Evolutionary conservation across 768 basidiomycete species (phyloP), one percentile per base, ranked within the genome.

Genomic region (Trametopsis cervina): DNA sequence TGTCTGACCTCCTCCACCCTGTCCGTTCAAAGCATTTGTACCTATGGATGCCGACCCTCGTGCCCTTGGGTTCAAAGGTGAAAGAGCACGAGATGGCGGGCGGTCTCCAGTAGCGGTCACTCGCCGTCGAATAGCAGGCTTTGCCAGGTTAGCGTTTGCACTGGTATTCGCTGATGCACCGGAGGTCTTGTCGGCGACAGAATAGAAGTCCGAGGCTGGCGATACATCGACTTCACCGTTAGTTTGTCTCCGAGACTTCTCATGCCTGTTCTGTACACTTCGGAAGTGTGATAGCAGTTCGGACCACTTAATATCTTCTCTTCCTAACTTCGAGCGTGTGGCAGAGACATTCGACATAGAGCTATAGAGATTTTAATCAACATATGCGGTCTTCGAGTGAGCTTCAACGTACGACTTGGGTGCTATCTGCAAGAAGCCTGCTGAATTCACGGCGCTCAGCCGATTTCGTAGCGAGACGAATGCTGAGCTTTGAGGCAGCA

Each of bases 291-390:
- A 74, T 9, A 98, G 76, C 0, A 99, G 75, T 52, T 98, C 96
- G 60, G 85, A 83, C 96, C 96, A 99, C 62, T 96, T 97, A 63
- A 99, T 96, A 45, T 96, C 92, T 37, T 89, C 92, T 21, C 88
- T 78, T 2, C 75, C 71, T 0, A 83, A 60, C 63, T 95, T 95
- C 3, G 90, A 85, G 20, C 91, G 80, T 17, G 81, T 71, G 1
- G 81, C 58, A 2, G 81, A 60, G 21, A 73, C 55, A 18, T 69
- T 60, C 1, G 60, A 49, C 6, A 61, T 57, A 10, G 59, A 29
- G 38, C 56, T 56, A 36, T 48, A 49, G 36, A 22, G 13, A n/a
- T 20, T 6, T 24, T 9, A 15, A 35, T 45, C 12, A 39, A 21
- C 7, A 22, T 9, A 9, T 4, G n/a, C 18, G 4, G 13, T 11